phyloP scores from a whole-genome alignment of 495 filamentous ascomycete species.

The Neurospora sp. region DNA sequence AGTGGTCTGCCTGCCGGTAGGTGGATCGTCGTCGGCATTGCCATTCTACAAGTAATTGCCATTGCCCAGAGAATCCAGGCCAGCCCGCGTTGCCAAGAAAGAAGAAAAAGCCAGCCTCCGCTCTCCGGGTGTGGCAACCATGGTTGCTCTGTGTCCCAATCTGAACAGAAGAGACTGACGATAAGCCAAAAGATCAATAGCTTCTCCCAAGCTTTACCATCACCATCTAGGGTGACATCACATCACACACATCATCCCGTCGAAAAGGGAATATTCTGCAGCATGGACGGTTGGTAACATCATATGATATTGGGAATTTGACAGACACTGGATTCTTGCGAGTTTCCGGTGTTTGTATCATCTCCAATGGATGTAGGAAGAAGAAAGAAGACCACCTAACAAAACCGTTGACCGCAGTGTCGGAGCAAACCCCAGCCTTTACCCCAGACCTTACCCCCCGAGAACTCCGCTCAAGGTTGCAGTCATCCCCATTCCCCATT shows the following conservation, averaged over 20 bases:
- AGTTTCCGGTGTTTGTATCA: background rate
- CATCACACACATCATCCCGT: background rate
- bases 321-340: background rate
- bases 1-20: background rate
- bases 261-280: background rate
- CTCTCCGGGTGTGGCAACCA: background rate
- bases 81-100: background rate
- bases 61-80: background rate
- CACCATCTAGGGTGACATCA: background rate
- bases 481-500: background rate
- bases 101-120: background rate
- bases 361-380: background rate
- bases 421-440: background rate
- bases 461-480: background rate
- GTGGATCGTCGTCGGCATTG: no score
- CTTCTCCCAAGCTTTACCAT: background rate
- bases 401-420: background rate
- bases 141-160: no score
- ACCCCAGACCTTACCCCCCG: background rate
- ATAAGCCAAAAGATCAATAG: background rate
- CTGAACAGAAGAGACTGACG: background rate
- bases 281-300: background rate
- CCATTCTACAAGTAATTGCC: no score
- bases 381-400: background rate
- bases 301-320: background rate